phyloP scores from a whole-genome alignment of 2,329 filamentous ascomycete species.

The Alternaria gansuensis region DNA sequence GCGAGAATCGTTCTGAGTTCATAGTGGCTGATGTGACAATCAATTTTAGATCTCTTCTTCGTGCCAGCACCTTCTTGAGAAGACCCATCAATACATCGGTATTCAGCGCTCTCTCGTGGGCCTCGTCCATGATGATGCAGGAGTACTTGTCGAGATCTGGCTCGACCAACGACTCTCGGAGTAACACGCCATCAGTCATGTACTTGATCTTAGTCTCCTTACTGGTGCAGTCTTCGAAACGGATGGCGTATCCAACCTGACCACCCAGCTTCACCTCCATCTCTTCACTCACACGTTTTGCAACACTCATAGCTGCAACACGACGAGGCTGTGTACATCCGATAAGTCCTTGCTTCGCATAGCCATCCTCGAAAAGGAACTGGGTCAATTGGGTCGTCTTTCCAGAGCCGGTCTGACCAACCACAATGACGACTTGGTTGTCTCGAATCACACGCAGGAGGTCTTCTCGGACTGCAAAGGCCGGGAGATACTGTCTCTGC shows the following conservation, averaged over 20 bases:
- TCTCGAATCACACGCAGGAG: conserved; percentile 90
- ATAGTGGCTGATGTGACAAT: conserved; percentile 99
- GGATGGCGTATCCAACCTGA: conserved; percentile 93
- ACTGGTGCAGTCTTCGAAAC: conserved; percentile 97
- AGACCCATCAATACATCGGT: conserved; percentile 97
- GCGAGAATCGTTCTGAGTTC: conserved; percentile 95
- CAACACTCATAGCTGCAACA: conserved; percentile 98
- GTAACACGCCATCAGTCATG: conserved; percentile 96
- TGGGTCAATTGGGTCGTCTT: conserved; percentile 98
- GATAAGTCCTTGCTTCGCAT: conserved; percentile 86
- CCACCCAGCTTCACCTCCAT: conserved; percentile 93
- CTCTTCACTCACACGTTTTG: conserved; percentile 96
- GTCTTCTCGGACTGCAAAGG: conserved; percentile 95
- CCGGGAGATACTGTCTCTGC: conserved; percentile 91
- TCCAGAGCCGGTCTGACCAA: conserved; percentile 95
- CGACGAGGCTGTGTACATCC: conserved; percentile 95
- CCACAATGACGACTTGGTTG: conserved; percentile 96
- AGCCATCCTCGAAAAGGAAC: conserved; percentile 95
- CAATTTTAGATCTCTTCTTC: conserved; percentile 88
- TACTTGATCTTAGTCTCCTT: conserved; percentile 97
- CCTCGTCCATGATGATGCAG: conserved; percentile 99
- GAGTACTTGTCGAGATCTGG: conserved; percentile 94
- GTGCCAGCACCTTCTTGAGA: conserved; percentile 94
- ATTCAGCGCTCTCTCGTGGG: conserved; percentile 94
- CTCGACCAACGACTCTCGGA: conserved; percentile 92